These are phyloP conservation scores for Penicillium aurantiogriseum DNA, from an alignment of 2,329 filamentous ascomycete species.

Conservation along the genomic window DNA sequence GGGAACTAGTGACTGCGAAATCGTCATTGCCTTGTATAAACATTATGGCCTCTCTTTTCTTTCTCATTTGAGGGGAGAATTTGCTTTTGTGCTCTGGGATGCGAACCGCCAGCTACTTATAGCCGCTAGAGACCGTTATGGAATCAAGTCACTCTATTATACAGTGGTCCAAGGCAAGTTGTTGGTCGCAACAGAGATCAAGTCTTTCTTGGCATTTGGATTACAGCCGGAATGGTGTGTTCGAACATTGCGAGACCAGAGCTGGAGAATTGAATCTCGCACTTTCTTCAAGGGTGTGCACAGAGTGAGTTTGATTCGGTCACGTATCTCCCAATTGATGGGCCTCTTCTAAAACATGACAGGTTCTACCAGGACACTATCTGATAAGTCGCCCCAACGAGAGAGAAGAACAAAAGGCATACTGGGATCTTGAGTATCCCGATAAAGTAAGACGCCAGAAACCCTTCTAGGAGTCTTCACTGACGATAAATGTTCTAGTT, in stretches of 20 bases:
- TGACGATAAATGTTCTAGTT: neutral
- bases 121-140: slow-evolving; percentile 55
- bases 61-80: slow-evolving; percentile 54
- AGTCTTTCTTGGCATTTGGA: slow-evolving; percentile 53
- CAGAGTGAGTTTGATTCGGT: neutral
- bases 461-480: neutral
- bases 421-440: slow-evolving; percentile 55
- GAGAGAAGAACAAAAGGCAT: slow-evolving; percentile 38
- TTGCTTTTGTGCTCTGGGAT: slow-evolving; percentile 51
- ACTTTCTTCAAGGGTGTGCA: slow-evolving; percentile 53
- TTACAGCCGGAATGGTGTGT: slow-evolving; percentile 57
- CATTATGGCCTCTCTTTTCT: slow-evolving; percentile 49
- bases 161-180: slow-evolving; percentile 44
- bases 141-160: slow-evolving; percentile 59
- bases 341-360: slow-evolving; percentile 3
- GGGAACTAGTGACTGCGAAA: slow-evolving; percentile 53
- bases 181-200: slow-evolving; percentile 54
- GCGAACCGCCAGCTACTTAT: slow-evolving; percentile 47
- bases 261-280: slow-evolving; percentile 46
- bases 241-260: slow-evolving; percentile 43
- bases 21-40: slow-evolving; percentile 54
- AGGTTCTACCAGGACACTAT: slow-evolving; percentile 48
- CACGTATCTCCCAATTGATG: neutral
- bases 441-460: slow-evolving; percentile 47
- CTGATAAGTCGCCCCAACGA: slow-evolving; percentile 21